Base-by-base conservation (phyloP, 495 filamentous ascomycete genomes). In the Rhizodiscina lignyota region DNA sequence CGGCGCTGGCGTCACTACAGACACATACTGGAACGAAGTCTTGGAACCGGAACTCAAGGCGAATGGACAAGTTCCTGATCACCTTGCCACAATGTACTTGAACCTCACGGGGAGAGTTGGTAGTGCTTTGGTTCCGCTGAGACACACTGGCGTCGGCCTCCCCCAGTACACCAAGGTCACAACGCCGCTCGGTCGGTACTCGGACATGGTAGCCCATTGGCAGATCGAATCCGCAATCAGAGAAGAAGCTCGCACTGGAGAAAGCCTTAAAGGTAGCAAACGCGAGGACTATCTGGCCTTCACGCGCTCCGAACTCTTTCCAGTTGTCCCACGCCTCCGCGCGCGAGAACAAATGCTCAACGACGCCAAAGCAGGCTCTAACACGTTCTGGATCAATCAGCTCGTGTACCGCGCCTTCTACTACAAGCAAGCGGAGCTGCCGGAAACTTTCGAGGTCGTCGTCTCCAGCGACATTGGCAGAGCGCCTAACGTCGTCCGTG, bases 141-240 rank as follows among this genome's bases (percentile, higher is more conserved):
- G 0, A 53, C 68, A 28, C 65, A 59, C 13, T 68, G 81, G 64
- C 5, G 55, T 94, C 15, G 84, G 81, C 10, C 42, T 79, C 3
- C 58, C 74, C 30, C 59, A 71, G 24, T 93, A 94, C 50, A 60
- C 73, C 40, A 89, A 83, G 47, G 71, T 72, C 26, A 96, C 89
- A 2, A 84, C 77, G 42, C 89, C 89, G 2, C 63, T 97, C 5
- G 80, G 89, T 13, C 68, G 89, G 20, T 94, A 76, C 55, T 56
- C 59, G 12, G 89, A 97, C 52, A 54, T 96, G 41, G 58, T 94
- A n/a, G 63, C 70, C 0, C 85, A 94, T 53, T 94, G 83, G 67
- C 87, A 96, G 47, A 84, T 97, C 42, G 77, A 91, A 53, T 74
- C 83, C 0, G 78, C 77, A 0, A 51, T 96, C 26, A 65, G 74